Conservation (phyloP, 2,329 filamentous ascomycete species). For the Leptodontidium sp. region DNA sequence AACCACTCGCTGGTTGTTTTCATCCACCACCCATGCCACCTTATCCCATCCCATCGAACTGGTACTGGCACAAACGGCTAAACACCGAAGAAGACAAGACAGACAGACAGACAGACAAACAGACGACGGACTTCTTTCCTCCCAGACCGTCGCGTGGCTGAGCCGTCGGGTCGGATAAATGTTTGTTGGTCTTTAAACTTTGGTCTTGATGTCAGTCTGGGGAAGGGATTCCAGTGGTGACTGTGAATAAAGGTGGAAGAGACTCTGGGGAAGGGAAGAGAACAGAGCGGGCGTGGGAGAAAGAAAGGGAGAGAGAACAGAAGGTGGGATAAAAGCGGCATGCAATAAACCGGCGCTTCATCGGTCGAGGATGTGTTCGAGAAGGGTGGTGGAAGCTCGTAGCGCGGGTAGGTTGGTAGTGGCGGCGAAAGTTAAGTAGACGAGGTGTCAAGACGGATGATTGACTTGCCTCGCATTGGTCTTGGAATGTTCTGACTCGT, state of each 20-base stretch:
- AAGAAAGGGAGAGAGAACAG: too few relatives aligned
- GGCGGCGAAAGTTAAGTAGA: background rate
- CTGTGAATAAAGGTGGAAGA: background rate
- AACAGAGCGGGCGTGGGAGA: too few relatives aligned
- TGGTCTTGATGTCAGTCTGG: too few relatives aligned
- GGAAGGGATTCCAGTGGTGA: too few relatives aligned
- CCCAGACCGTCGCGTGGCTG: constrained; percentile 9
- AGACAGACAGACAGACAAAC: background rate
- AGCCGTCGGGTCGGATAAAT: constrained; percentile 10
- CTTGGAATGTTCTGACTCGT: too few relatives aligned
- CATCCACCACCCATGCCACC: background rate
- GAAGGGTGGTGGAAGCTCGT: constrained; percentile 6
- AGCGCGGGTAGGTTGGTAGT: background rate
- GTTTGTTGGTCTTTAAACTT: background rate
- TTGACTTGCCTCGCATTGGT: too few relatives aligned
- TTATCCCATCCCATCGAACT: background rate
- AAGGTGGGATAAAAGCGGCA: background rate
- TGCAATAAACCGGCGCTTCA: background rate
- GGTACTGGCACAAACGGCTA: background rate
- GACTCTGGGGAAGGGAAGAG: background rate
- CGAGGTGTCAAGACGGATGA: background rate
- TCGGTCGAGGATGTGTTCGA: constrained; percentile 4
- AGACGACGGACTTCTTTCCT: background rate
- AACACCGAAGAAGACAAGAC: background rate
- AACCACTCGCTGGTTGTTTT: constrained; percentile 3